phyloP scores from a whole-genome alignment of 1,284 basidiomycete species.

The Laetiporus sulphureus region DNA sequence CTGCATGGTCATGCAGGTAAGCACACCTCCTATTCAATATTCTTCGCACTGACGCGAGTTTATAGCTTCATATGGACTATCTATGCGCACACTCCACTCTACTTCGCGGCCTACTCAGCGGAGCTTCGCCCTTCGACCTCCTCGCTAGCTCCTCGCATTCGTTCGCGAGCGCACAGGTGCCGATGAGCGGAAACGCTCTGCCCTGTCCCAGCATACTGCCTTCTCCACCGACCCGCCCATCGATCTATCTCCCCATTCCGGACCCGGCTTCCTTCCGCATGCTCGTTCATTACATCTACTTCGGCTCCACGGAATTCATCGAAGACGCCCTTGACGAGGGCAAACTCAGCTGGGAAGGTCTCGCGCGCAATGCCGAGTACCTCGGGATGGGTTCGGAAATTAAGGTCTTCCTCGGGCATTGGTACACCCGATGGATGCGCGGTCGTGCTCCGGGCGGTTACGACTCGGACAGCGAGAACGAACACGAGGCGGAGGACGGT shows the following conservation, averaged over 20 bases:
- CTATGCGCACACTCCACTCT: slow-evolving; percentile 68
- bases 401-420: slow-evolving; percentile 59
- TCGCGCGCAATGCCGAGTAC: slow-evolving; percentile 78
- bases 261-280: slow-evolving; percentile 67
- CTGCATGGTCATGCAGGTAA: slow-evolving; percentile 56
- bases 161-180: slow-evolving; percentile 11
- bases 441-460: slow-evolving; percentile 24
- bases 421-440: slow-evolving; percentile 51
- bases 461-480: slow-evolving; percentile 19
- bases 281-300: slow-evolving; percentile 76
- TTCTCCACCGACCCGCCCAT: slow-evolving; percentile 53
- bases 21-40: too few species aligned
- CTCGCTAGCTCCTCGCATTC: slow-evolving; percentile 28
- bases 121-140: slow-evolving; percentile 54
- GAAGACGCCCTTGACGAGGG: slow-evolving; percentile 52
- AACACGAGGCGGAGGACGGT: slow-evolving; percentile 24
- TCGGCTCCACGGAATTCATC: slow-evolving; percentile 54
- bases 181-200: slow-evolving; percentile 28
- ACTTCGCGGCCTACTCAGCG: slow-evolving; percentile 60
- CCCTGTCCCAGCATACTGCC: slow-evolving; percentile 57
- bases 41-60: too few species aligned
- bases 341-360: slow-evolving; percentile 66
- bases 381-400: slow-evolving; percentile 63
- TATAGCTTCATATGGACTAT: slow-evolving; percentile 66
- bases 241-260: slow-evolving; percentile 69